A percentile compares a stretch with the other conserved stretches of the same genome.
Evolutionary conservation across 2,329 filamentous ascomycete genomes (phyloP).

Genomic region (Penicillium sp.): DNA sequence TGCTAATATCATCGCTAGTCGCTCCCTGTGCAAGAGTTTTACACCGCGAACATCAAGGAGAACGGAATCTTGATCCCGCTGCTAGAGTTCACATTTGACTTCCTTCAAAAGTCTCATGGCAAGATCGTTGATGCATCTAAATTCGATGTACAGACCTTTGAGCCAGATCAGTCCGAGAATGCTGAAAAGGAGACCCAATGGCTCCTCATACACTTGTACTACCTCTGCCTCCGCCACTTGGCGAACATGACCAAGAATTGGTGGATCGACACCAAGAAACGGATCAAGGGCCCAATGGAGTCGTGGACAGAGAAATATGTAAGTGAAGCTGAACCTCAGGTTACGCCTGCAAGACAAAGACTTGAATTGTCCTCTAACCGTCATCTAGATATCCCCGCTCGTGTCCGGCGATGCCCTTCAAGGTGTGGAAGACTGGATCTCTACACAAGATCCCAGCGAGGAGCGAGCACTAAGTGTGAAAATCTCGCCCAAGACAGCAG

Average conservation of each 20-base stretch:
- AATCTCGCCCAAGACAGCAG: slow-evolving; percentile 68
- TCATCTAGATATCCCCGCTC: slow-evolving; percentile 43
- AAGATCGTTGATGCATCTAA: slow-evolving; percentile 71
- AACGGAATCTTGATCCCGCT: slow-evolving; percentile 69
- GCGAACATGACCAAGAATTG: slow-evolving; percentile 80
- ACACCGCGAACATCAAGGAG: slow-evolving; percentile 75
- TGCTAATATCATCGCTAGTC: slow-evolving; percentile 52
- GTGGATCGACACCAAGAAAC: slow-evolving; percentile 78
- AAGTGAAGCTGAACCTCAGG: slow-evolving; percentile 50
- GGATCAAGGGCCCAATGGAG: slow-evolving; percentile 78
- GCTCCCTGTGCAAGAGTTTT: slow-evolving; percentile 79
- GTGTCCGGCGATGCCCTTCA: slow-evolving; percentile 44
- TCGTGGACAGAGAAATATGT: slow-evolving; percentile 84
- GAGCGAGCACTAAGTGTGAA: slow-evolving; percentile 64
- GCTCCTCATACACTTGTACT: slow-evolving; percentile 84
- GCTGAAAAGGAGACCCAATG: slow-evolving; percentile 77
- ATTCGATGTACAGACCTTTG: slow-evolving; percentile 68
- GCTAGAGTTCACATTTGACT: slow-evolving; percentile 78
- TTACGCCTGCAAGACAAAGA: background rate
- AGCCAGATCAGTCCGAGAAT: slow-evolving; percentile 61
- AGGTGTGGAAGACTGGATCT: slow-evolving; percentile 45
- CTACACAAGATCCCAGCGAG: slow-evolving; percentile 51
- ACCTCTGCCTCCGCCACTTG: slow-evolving; percentile 73
- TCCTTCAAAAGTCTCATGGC: slow-evolving; percentile 76
- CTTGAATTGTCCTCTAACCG: slow-evolving; percentile 12